Evolutionary conservation across 2,329 filamentous ascomycete species (phyloP), one percentile per base, ranked within the genome.

Genomic region (Ophiocordyceps robertsii): DNA sequence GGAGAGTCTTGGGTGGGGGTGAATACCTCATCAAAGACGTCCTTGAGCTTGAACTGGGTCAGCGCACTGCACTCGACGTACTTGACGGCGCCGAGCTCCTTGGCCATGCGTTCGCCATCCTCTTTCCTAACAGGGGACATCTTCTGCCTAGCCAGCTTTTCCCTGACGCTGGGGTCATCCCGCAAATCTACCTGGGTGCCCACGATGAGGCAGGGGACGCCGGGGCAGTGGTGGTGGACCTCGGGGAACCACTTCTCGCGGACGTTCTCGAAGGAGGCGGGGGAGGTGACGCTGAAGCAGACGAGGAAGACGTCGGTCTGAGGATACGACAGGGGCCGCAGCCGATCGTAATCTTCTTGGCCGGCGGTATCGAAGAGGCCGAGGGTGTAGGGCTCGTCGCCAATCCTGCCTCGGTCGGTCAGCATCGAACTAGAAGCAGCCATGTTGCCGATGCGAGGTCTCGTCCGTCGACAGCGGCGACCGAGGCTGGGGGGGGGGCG

Each of bases 221-320:
- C 92, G 16, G 92, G 92, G 62, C 92, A 98, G 68, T 98, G 92
- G 66, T 98, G 92, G 63, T 94, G 89, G 37, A 98, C 92, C 67
- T 98, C 92, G 38, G 92, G 92, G 57, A 95, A 95, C 90, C 89
- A 95, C 67, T 95, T 95, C 73, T 95, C 90, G 57, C 89, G 82
- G 41, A 96, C 92, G 82, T 98, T 98, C 64, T 98, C 92, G 64
- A 98, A 98, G 8, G 89, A 95, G 35, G 92, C 89, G 35, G 90
- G 92, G 38, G 90, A 95, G 44, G 89, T 95, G 59, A 98, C 89
- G 60, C 88, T 95, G 67, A 96, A 98, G 73, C 92, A 98, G 55
- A 98, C 89, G 46, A 98, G 82, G 70, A 98, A 96, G 51, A 96
- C 92, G 59, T 96, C 92, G 55, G 92, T 96, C 69, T 96, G 92